A percentile compares a stretch with the other conserved stretches of the same genome.
Conservation (phyloP, 768 basidiomycete genomes). For the Agrocybe pediades region DNA sequence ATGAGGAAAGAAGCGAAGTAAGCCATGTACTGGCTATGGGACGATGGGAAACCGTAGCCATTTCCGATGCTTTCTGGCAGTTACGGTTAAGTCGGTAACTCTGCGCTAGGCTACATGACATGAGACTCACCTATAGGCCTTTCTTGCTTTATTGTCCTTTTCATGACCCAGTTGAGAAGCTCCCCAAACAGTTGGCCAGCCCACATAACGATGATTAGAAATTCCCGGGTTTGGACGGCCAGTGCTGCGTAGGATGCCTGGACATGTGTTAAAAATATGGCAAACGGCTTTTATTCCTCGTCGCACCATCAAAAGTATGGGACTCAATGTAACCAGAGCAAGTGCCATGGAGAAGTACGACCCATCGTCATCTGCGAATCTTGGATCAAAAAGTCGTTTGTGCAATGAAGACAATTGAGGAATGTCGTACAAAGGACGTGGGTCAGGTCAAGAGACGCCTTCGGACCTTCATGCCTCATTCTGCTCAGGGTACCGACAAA, state of each 20-base stretch:
- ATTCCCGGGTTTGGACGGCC: conserved; percentile 75
- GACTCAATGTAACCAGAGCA: conserved; percentile 67
- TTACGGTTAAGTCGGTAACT: not conserved
- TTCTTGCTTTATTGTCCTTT: conserved; percentile 65
- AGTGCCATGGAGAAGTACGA: conserved; percentile 57
- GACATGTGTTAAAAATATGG: not conserved
- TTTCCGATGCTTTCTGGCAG: conserved; percentile 54
- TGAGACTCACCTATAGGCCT: conserved; percentile 60
- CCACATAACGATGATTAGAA: conserved; percentile 84
- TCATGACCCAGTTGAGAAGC: conserved; percentile 67
- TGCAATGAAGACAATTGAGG: not conserved
- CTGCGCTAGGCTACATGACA: not conserved
- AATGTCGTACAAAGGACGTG: conserved; percentile 61
- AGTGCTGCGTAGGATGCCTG: conserved; percentile 82
- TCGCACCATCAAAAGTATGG: conserved; percentile 70
- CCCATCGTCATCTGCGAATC: conserved; percentile 55
- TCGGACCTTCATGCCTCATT: conserved; percentile 31
- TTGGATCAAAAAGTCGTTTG: not conserved
- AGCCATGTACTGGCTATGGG: conserved; percentile 90
- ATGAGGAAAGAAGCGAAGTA: conserved; percentile 80
- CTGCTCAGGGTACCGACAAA: too few relatives aligned
- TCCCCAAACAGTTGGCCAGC: conserved; percentile 76
- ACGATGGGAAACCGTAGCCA: conserved; percentile 88
- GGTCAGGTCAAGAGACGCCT: conserved; percentile 61
- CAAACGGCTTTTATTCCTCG: conserved; percentile 5